Evolutionary conservation across 768 basidiomycete species (phyloP).

Genomic region (Lactarius sp.): DNA sequence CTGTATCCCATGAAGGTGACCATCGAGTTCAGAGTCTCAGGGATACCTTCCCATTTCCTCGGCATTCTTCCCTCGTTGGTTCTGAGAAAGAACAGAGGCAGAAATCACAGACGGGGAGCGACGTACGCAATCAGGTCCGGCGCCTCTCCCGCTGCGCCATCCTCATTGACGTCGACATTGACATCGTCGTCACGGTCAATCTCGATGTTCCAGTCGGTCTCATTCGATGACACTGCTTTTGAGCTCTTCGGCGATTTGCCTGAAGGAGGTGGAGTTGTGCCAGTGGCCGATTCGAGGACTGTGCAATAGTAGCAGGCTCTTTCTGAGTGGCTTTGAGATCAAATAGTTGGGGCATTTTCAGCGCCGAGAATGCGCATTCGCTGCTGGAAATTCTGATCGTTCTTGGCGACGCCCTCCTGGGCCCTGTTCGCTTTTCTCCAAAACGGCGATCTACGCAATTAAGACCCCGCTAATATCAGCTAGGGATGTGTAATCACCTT

Average conservation of each 20-base stretch:
- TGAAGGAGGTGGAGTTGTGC: no score
- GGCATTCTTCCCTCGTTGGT: constrained; percentile 37
- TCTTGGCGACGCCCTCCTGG: constrained; percentile 20
- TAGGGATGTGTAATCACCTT: constrained; percentile 23
- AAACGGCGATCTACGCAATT: constrained; percentile 20
- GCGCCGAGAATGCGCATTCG: constrained; percentile 19
- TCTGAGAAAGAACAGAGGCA: constrained; percentile 19
- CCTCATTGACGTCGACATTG: constrained; percentile 43
- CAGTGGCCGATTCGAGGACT: no score
- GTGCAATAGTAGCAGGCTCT: constrained; percentile 26
- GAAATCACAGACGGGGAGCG: constrained; percentile 8
- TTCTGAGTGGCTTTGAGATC: constrained; percentile 26
- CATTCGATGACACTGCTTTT: constrained; percentile 63
- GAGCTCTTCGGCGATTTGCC: no score
- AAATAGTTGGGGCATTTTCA: constrained; percentile 21
- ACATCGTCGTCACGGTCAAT: constrained; percentile 45
- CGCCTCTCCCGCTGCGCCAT: constrained; percentile 24
- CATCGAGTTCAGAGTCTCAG: constrained; percentile 61
- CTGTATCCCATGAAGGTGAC: constrained; percentile 58
- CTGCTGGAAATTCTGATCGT: constrained; percentile 23
- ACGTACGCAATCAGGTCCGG: constrained; percentile 28
- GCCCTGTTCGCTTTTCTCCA: constrained; percentile 20
- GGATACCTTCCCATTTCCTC: constrained; percentile 32
- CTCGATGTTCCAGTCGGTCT: constrained; percentile 82
- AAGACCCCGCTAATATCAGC: not conserved